Evolutionary conservation across 2,329 filamentous ascomycete genomes (phyloP).

Genomic region (Colletotrichum tamarilloi): DNA sequence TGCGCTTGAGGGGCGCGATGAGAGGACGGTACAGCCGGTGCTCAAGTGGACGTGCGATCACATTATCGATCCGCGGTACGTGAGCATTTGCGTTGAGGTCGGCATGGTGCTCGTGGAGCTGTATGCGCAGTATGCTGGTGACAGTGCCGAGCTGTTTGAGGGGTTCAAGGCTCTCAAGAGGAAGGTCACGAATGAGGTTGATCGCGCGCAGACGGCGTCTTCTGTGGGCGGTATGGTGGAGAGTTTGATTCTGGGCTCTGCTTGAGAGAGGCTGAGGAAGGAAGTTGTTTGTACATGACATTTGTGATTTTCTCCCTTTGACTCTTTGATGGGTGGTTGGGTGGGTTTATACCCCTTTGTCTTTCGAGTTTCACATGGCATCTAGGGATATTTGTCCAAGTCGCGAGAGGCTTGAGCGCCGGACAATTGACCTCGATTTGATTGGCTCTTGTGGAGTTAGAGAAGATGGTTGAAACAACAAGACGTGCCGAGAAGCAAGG

Average conservation of each 20-base stretch:
- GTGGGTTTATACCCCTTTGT: background rate
- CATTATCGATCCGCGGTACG: constrained; percentile 85
- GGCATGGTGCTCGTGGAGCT: constrained; percentile 86
- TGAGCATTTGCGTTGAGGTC: constrained; percentile 84
- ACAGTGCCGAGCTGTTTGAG: constrained; percentile 77
- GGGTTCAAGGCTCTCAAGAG: constrained; percentile 76
- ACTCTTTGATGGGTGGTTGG: background rate
- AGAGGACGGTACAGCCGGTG: constrained; percentile 83
- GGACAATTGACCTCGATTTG: background rate
- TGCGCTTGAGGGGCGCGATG: constrained; percentile 84
- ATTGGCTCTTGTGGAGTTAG: background rate
- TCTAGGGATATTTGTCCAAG: background rate
- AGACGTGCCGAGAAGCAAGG: background rate
- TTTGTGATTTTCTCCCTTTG: background rate
- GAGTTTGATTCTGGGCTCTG: constrained; percentile 65
- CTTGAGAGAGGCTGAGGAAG: background rate
- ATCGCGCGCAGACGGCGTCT: constrained; percentile 84
- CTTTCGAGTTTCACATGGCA: background rate
- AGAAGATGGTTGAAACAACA: background rate
- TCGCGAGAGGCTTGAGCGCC: background rate
- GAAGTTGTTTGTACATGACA: background rate
- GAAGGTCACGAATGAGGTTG: constrained; percentile 80
- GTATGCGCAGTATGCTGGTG: constrained; percentile 83
- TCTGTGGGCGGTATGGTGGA: constrained; percentile 91
- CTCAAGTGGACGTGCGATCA: constrained; percentile 85